Evolutionary conservation across 805 yeast species (phyloP), one percentile per base, ranked within the genome.

Genomic region (Myxozyma udenii): DNA sequence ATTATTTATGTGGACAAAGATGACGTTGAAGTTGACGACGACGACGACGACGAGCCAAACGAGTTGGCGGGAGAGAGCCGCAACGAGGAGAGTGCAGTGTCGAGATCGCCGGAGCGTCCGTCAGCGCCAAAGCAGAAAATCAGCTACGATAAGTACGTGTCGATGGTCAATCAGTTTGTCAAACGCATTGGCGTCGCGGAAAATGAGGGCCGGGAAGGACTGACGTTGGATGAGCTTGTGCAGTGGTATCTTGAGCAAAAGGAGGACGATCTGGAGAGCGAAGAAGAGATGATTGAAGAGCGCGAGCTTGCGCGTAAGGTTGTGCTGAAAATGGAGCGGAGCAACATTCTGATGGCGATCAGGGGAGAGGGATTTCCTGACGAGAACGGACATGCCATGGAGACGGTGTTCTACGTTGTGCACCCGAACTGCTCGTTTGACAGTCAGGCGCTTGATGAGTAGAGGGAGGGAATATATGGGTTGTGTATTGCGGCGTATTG

Each of bases 1-100:
- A 90, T 91, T 55, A 88, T 93, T 62, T 81, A 93, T 56, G 97
- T 91, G 37, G 97, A 93, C 66, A 85, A 84, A 67, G 98, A 91
- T 61, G 98, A 91, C 66, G 78, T 91, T 37, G 93, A 87, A 54
- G 75, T 91, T 42, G 93, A 82, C 11, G 95, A 81, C n/a, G 89
- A 78, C 26, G 77, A 68, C 2, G n/a, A n/a, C n/a, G 58, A 52
- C 40, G 52, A 63, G 44, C 48, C 62, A 11, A 48, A 30, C 60
- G 38, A 53, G 33, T 37, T 14, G 12, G 51, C 33, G 16, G 47
- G 23, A n/a, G 37, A 12, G 11, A 25, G 19, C 11, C 23, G 22
- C 14, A 37, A 23, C 3, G 48, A 37, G 16, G 44, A 30, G 12
- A 4, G 3, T 18, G 24, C 16, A 16, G 42, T 7, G 36, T 21